phyloP scores from a whole-genome alignment of 768 basidiomycete species.

The Sarcomyxa edulis region DNA sequence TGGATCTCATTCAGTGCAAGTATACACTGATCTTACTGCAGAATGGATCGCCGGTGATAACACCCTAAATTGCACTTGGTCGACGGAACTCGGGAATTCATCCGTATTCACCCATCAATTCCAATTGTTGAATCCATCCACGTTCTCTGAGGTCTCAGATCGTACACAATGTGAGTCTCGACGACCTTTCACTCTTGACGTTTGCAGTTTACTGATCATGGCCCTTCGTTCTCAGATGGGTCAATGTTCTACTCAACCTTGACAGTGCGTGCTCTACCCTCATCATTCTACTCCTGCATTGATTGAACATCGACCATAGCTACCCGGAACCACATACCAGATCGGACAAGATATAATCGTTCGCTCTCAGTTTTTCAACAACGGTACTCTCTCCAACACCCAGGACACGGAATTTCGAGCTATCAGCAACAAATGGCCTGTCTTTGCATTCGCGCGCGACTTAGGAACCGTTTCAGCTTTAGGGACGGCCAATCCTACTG shows the following conservation, averaged over 20 bases:
- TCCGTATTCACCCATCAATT: slow-evolving; percentile 60
- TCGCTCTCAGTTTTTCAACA: slow-evolving; percentile 56
- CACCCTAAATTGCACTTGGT: slow-evolving; percentile 50
- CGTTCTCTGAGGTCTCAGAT: slow-evolving; percentile 49
- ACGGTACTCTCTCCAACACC: slow-evolving; percentile 45
- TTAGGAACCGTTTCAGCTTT: slow-evolving; percentile 40
- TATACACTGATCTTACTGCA: slow-evolving; percentile 33
- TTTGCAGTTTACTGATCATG: slow-evolving; percentile 45
- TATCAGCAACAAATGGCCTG: slow-evolving; percentile 53
- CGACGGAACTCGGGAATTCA: slow-evolving; percentile 35
- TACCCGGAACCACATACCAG: slow-evolving; percentile 45
- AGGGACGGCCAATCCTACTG: slow-evolving; percentile 31
- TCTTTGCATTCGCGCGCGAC: slow-evolving; percentile 56
- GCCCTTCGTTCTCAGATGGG: slow-evolving; percentile 50
- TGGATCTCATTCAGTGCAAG: slow-evolving; percentile 40
- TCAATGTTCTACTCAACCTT: slow-evolving; percentile 9
- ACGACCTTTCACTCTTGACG: slow-evolving; percentile 1
- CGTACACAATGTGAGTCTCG: slow-evolving; percentile 53
- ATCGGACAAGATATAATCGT: slow-evolving; percentile 50
- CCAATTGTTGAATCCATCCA: slow-evolving; percentile 37
- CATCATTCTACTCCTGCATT: no score
- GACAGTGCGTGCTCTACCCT: background rate
- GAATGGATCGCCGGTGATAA: slow-evolving; percentile 45
- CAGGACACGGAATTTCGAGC: slow-evolving; percentile 54
- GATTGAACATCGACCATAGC: slow-evolving; percentile 32